Base-by-base conservation (phyloP, 2,329 filamentous ascomycete species). In the Botrytis paeoniae region DNA sequence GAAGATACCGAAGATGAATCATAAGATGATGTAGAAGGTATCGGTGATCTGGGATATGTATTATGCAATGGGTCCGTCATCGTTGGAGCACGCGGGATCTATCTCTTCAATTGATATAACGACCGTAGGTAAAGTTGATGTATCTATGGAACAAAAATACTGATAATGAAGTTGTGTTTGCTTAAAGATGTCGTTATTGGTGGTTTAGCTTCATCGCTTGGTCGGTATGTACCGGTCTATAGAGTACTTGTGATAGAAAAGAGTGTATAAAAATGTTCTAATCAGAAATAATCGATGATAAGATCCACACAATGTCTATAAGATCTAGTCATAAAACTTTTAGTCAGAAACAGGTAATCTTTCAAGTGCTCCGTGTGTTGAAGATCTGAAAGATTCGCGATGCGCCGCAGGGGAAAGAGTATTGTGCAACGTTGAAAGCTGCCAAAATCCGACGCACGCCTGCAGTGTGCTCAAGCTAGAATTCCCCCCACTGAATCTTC, bases 1-100 rank as follows among this genome's bases (percentile, higher is more conserved):
- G 89, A 89, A 39, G 88, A 89, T 78, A 89, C 87, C 65, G 88
- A 89, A 18, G 88, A 89, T 74, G 88, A 90, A 82, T 89, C 88
- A 85, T 89, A 90, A 76, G 88, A 89, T 81, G 86, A 85, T 75
- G 85, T 87, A 76, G 88, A 89, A 74, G 84, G 85, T 81, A 89
- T 89, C 74, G 89, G 89, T 73, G 89, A 90, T 82, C 87, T 88
- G 78, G 87, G 83, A 81, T 88, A 90, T 68, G 85, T 82, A 80
- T 85, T 88, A 83, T 90, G 88, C 78, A 86, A 84, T 80, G 83
- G 82, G 74, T 87, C 85, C 78, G 87, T 84, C 88, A 90, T 90
- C 79, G 73, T 77, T 71, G 70, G 73, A 71, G 69, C 70, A 71
- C 69, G 71, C 74, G 69, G 20, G 45, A 73, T 73, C 59, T 39